A percentile compares a stretch with the other conserved stretches of the same genome.
Conservation (phyloP, 371 early-diverging fungal genomes). For the Mucor plumbeus region DNA sequence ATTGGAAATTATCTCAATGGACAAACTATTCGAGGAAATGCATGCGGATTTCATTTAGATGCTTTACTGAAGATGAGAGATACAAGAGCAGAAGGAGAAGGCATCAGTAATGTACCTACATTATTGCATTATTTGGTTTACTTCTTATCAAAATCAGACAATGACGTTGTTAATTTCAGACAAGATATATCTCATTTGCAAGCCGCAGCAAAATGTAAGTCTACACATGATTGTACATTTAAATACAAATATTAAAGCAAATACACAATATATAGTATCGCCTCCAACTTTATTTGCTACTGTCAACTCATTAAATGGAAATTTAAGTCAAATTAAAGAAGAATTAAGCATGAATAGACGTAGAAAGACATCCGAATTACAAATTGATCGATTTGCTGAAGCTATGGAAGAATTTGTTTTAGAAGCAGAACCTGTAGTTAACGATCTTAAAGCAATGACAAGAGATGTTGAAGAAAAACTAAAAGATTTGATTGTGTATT, state of each 20-base stretch:
- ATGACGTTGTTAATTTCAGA: slow-evolving; percentile 62
- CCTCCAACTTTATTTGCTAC: slow-evolving; percentile 65
- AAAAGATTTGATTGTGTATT: slow-evolving; percentile 68
- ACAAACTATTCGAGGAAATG: slow-evolving; percentile 81
- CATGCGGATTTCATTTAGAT: slow-evolving; percentile 79
- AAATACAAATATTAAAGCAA: not conserved
- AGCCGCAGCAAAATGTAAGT: slow-evolving; percentile 66
- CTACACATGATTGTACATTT: not conserved
- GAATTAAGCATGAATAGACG: slow-evolving; percentile 53
- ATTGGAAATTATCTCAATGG: slow-evolving; percentile 87
- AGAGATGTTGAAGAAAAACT: slow-evolving; percentile 60
- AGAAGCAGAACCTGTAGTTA: slow-evolving; percentile 47
- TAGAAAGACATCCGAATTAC: slow-evolving; percentile 41
- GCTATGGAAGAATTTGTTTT: slow-evolving; percentile 63
- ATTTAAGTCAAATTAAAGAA: slow-evolving; percentile 60
- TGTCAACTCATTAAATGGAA: slow-evolving; percentile 61
- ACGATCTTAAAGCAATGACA: slow-evolving; percentile 43
- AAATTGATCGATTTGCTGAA: slow-evolving; percentile 68
- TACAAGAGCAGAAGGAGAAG: slow-evolving; percentile 67
- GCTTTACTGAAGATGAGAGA: slow-evolving; percentile 76
- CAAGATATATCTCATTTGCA: slow-evolving; percentile 75
- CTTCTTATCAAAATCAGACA: slow-evolving; percentile 63
- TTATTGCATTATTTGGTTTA: slow-evolving; percentile 79
- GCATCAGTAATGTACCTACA: slow-evolving; percentile 63
- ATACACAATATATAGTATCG: slow-evolving; percentile 50